These are phyloP conservation scores for Penicillium digitatum DNA, from an alignment of 2,329 filamentous ascomycete genomes.

Conservation along the genomic window DNA sequence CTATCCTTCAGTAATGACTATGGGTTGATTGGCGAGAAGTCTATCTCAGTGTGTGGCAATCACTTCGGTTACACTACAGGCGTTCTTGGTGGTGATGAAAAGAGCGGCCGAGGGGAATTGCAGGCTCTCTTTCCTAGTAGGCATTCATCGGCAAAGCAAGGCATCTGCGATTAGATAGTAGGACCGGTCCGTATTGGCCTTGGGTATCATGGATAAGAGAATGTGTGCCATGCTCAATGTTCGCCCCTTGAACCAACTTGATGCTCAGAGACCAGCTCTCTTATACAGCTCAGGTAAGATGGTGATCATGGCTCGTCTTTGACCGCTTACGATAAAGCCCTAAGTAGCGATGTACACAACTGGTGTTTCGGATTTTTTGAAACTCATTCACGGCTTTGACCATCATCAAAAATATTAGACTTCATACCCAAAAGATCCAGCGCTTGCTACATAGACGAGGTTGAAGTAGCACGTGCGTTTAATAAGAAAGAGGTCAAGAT, in stretches of 20 bases:
- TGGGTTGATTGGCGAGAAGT: constrained; percentile 38
- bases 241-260: constrained; percentile 47
- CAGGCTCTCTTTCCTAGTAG: constrained; percentile 26
- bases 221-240: constrained; percentile 41
- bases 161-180: constrained; percentile 51
- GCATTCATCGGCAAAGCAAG: constrained; percentile 43
- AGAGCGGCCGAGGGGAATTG: constrained; percentile 39
- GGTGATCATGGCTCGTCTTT: constrained; percentile 36
- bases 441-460: neutral
- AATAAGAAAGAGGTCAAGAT: neutral
- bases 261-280: constrained; percentile 43
- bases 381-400: constrained; percentile 38
- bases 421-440: no score
- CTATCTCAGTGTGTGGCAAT: constrained; percentile 35
- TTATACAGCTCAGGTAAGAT: constrained; percentile 36
- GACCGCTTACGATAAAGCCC: constrained; percentile 46
- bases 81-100: constrained; percentile 54
- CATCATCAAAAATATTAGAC: constrained; percentile 2
- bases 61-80: constrained; percentile 44
- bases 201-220: constrained; percentile 38
- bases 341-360: constrained; percentile 46
- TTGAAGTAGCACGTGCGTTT: no score
- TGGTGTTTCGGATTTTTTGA: constrained; percentile 33
- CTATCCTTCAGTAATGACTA: constrained; percentile 55
- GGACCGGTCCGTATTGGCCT: constrained; percentile 38